Percentiles rank a stretch among this genome's conserved stretches.
These are phyloP conservation scores for Wickerhamomyces pijperi DNA, from an alignment of 805 yeast genomes.

Conservation along the genomic window DNA sequence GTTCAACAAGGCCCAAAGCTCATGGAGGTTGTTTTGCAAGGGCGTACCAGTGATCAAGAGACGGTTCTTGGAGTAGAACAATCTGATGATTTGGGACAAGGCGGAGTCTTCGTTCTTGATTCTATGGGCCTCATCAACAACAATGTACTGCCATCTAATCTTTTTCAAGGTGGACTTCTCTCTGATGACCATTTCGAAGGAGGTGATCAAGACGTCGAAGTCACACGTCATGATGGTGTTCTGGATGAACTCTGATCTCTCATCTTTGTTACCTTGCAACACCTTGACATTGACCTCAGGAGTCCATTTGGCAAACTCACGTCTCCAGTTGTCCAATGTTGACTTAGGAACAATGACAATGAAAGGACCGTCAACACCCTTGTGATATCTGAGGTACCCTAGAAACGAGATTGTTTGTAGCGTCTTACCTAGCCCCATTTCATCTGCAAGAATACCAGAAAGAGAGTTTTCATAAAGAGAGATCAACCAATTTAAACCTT, in stretches of 20 bases:
- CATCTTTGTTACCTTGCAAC: slow-evolving; percentile 84
- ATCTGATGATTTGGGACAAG: slow-evolving; percentile 81
- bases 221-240: slow-evolving; percentile 54
- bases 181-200: slow-evolving; percentile 87
- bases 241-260: slow-evolving; percentile 49
- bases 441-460: slow-evolving; percentile 93
- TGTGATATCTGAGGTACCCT: slow-evolving; percentile 75
- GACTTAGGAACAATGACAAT: slow-evolving; percentile 91
- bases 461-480: slow-evolving; percentile 78
- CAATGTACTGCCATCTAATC: slow-evolving; percentile 84
- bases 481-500: slow-evolving; percentile 92
- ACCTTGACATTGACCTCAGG: slow-evolving; percentile 85
- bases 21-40: slow-evolving; percentile 87
- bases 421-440: slow-evolving; percentile 97
- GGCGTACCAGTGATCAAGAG: slow-evolving; percentile 93
- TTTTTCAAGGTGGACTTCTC: slow-evolving; percentile 76
- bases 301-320: slow-evolving; percentile 93
- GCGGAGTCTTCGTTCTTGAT: slow-evolving; percentile 92
- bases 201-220: slow-evolving; percentile 84
- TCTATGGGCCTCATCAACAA: slow-evolving; percentile 94
- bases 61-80: slow-evolving; percentile 78
- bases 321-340: slow-evolving; percentile 90
- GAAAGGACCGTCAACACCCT: slow-evolving; percentile 79
- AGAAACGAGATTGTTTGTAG: slow-evolving; percentile 87
- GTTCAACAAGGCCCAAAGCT: slow-evolving; percentile 89